phyloP scores from a whole-genome alignment of 2,329 filamentous ascomycete species.

The Claviceps citrina region DNA sequence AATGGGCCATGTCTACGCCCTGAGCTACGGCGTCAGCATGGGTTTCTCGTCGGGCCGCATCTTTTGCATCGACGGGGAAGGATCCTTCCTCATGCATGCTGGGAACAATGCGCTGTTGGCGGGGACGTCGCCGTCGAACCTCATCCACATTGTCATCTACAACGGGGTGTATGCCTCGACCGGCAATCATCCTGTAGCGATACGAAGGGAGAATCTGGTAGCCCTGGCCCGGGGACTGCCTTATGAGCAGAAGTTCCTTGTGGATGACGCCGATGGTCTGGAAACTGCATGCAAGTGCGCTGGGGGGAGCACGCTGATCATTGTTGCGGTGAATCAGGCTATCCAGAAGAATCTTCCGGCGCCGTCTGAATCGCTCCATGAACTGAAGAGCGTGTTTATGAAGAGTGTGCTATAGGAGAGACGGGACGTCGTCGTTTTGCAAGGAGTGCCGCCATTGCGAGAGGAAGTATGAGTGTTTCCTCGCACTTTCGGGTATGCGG shows the following conservation, averaged over 20 bases:
- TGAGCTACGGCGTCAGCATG: slow-evolving; percentile 2
- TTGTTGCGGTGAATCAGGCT: neutral
- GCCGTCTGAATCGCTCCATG: neutral
- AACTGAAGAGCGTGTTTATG: slow-evolving; percentile 2
- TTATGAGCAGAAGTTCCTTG: slow-evolving; percentile 1
- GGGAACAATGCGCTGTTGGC: slow-evolving; percentile 3
- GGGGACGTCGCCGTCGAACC: neutral
- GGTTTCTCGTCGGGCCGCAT: neutral
- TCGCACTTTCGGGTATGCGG: too few relatives aligned
- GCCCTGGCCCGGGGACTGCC: neutral
- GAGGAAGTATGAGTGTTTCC: too few relatives aligned
- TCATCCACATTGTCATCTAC: slow-evolving; percentile 3
- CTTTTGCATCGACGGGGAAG: slow-evolving; percentile 4
- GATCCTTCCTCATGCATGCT: slow-evolving; percentile 3
- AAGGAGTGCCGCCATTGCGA: too few relatives aligned
- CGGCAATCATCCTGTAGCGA: slow-evolving; percentile 1
- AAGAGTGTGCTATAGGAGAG: neutral
- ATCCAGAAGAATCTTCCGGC: neutral
- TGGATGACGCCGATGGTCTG: neutral
- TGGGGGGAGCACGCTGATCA: neutral
- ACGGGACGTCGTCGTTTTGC: too few relatives aligned
- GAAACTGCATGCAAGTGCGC: neutral
- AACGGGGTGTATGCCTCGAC: slow-evolving; percentile 3
- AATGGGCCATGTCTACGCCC: slow-evolving; percentile 2
- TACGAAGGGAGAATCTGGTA: neutral